phyloP scores from a whole-genome alignment of 2,329 filamentous ascomycete species.

The Ophiostoma sp. region DNA sequence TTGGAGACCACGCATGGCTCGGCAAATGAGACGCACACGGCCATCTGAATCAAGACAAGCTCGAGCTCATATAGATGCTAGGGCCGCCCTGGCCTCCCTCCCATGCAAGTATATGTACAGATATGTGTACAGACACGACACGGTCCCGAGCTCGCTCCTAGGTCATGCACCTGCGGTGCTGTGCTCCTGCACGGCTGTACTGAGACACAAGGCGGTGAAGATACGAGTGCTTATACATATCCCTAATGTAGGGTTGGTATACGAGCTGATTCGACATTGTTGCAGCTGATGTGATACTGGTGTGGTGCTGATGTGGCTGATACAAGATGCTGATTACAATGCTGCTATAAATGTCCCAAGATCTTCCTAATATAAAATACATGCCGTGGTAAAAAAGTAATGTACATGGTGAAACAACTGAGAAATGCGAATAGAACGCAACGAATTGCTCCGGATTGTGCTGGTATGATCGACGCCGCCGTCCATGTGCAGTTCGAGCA shows the following conservation, averaged over 20 bases:
- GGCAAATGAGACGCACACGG: neutral
- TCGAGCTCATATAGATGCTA: neutral
- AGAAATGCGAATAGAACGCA: neutral
- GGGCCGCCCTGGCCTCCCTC: neutral
- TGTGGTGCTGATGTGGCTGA: neutral
- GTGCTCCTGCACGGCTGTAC: too few species aligned
- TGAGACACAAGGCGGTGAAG: too few species aligned
- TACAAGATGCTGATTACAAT: neutral
- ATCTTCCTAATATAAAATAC: neutral
- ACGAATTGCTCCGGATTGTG: neutral
- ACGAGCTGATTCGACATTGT: neutral
- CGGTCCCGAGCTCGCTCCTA: neutral
- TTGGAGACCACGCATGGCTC: neutral
- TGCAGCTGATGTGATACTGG: neutral
- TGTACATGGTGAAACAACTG: neutral
- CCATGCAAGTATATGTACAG: neutral
- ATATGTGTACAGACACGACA: neutral
- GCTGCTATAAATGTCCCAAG: neutral
- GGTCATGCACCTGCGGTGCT: too few species aligned
- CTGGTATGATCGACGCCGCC: neutral
- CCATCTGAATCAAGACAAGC: slow-evolving; percentile 8
- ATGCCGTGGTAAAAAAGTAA: neutral
- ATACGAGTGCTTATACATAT: too few species aligned
- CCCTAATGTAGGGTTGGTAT: neutral
- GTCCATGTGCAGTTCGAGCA: too few species aligned